phyloP scores from a whole-genome alignment of 352 stramenopile species.

The Labyrinthula sp. region DNA sequence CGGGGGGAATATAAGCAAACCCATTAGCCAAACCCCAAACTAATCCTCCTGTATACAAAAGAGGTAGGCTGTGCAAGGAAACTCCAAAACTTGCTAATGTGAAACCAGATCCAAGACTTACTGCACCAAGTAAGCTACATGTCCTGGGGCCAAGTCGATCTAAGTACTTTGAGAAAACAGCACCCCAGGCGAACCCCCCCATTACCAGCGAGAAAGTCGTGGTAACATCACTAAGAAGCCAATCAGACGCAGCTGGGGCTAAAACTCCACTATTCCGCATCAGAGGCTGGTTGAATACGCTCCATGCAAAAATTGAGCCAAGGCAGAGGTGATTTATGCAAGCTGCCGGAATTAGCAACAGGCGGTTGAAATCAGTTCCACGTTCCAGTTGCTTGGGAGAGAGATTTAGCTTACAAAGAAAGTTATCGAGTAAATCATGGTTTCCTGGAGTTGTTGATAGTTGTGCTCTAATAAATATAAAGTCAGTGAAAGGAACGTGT shows the following conservation, averaged over 20 bases:
- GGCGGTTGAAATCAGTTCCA: slow-evolving; percentile 28
- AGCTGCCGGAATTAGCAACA: slow-evolving; percentile 12
- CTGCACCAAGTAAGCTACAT: slow-evolving; percentile 30
- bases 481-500: too few relatives aligned
- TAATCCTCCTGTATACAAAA: slow-evolving; percentile 38
- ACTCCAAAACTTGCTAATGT: slow-evolving; percentile 34
- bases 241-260: slow-evolving; percentile 36
- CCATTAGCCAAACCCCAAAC: slow-evolving; percentile 37
- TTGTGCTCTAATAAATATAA: too few relatives aligned
- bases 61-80: slow-evolving; percentile 36
- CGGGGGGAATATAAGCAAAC: slow-evolving; percentile 39
- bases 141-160: slow-evolving; percentile 33
- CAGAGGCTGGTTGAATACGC: slow-evolving; percentile 40
- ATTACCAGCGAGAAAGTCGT: slow-evolving; percentile 36
- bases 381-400: too few relatives aligned
- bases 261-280: slow-evolving; percentile 36
- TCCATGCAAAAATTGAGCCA: slow-evolving; percentile 42
- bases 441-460: too few relatives aligned
- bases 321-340: slow-evolving; percentile 42
- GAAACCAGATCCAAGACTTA: slow-evolving; percentile 36
- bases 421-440: too few relatives aligned
- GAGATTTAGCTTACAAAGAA: too few relatives aligned
- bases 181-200: slow-evolving; percentile 34
- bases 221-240: slow-evolving; percentile 34
- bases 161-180: slow-evolving; percentile 35